phyloP scores from a whole-genome alignment of 1,284 basidiomycete species.

The Melampsora larici-populina region DNA sequence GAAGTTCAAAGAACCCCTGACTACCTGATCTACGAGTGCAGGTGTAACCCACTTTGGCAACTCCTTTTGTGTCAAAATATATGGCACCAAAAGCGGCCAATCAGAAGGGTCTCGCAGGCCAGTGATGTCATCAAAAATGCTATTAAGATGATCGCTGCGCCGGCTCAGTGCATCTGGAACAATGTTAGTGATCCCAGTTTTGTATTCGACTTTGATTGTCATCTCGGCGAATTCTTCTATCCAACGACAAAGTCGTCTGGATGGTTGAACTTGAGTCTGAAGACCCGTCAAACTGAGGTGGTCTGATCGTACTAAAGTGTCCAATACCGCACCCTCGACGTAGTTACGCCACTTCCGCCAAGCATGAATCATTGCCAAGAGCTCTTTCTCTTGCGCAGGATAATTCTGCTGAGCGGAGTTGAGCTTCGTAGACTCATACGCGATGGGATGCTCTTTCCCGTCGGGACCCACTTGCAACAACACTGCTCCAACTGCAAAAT shows the following conservation, averaged over 20 bases:
- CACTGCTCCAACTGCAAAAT: constrained; percentile 19
- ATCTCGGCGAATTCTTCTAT: constrained; percentile 55
- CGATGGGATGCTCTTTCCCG: constrained; percentile 12
- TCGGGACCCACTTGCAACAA: constrained; percentile 27
- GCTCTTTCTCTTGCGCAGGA: constrained; percentile 44
- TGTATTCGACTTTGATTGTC: constrained; percentile 49
- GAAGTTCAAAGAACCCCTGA: too few relatives aligned
- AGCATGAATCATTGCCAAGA: constrained; percentile 44
- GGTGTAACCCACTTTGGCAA: not conserved
- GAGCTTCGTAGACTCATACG: constrained; percentile 42
- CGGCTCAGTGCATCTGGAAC: constrained; percentile 55
- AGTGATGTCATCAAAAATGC: not conserved
- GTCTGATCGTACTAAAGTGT: constrained; percentile 55
- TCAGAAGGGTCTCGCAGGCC: not conserved
- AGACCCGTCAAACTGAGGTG: constrained; percentile 57
- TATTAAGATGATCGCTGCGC: not conserved
- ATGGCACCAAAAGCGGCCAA: not conserved
- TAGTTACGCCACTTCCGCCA: constrained; percentile 42
- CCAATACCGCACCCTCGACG: constrained; percentile 46
- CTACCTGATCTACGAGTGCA: not conserved
- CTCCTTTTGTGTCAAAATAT: not conserved
- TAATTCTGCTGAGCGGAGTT: constrained; percentile 43
- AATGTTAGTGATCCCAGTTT: constrained; percentile 54
- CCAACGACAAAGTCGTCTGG: constrained; percentile 54
- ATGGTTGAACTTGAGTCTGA: constrained; percentile 53